A percentile compares a stretch with the other conserved stretches of the same genome.
These are phyloP conservation scores for Candida freyschussii DNA, from an alignment of 1,139 yeast species.

Conservation along the genomic window DNA sequence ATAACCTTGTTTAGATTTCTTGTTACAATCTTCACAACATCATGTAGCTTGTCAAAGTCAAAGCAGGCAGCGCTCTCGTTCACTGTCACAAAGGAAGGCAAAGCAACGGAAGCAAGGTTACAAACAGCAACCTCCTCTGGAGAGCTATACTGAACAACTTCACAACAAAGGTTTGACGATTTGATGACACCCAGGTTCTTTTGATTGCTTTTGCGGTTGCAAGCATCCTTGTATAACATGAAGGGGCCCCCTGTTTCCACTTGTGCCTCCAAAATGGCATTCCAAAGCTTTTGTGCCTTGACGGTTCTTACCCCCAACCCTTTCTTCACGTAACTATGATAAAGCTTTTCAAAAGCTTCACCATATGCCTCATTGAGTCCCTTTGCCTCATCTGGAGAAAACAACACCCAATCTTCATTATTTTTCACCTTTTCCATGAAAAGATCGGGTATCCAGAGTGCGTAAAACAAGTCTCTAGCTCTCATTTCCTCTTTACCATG, in stretches of 20 bases:
- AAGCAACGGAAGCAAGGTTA: slow-evolving; percentile 80
- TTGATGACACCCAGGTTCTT: slow-evolving; percentile 82
- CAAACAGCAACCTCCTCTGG: slow-evolving; percentile 89
- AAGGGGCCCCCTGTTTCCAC: slow-evolving; percentile 93
- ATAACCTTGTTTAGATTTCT: slow-evolving; percentile 72
- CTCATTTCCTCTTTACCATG: slow-evolving; percentile 89
- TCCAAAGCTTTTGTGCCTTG: slow-evolving; percentile 86
- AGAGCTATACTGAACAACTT: slow-evolving; percentile 81
- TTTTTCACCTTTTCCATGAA: slow-evolving; percentile 84
- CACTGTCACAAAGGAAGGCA: slow-evolving; percentile 58
- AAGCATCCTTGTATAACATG: slow-evolving; percentile 86
- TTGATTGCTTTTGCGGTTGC: slow-evolving; percentile 79
- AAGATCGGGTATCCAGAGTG: slow-evolving; percentile 85
- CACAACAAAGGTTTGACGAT: slow-evolving; percentile 87
- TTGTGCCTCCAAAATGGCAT: slow-evolving; percentile 79
- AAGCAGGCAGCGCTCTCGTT: slow-evolving; percentile 31
- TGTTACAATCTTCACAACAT: slow-evolving; percentile 67
- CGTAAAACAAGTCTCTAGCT: slow-evolving; percentile 84
- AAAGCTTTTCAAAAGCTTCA: slow-evolving; percentile 66
- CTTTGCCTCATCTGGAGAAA: slow-evolving; percentile 85
- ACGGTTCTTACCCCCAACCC: slow-evolving; percentile 57
- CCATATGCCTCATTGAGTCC: slow-evolving; percentile 79
- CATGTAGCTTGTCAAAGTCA: slow-evolving; percentile 59
- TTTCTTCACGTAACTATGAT: slow-evolving; percentile 63
- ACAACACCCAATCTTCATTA: slow-evolving; percentile 75